Evolutionary conservation across 257 asterid genomes (phyloP).

Genomic region (Agastache rugosa): DNA sequence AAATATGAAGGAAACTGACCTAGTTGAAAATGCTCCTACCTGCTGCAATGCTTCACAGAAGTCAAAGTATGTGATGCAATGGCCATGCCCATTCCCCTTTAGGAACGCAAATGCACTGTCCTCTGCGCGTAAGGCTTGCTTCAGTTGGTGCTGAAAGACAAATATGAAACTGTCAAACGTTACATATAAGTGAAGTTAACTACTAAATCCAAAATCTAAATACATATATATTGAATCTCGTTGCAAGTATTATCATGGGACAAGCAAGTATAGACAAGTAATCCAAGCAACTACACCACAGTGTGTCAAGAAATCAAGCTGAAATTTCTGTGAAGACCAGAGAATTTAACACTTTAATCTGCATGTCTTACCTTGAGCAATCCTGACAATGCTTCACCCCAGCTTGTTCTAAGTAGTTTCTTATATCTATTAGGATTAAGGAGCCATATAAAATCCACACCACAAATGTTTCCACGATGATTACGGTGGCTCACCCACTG

Average conservation of each 20-base stretch:
- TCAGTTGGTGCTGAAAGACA: slow-evolving; percentile 75
- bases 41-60: slow-evolving; percentile 87
- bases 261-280: background rate
- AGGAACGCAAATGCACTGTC: slow-evolving; percentile 85
- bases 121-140: slow-evolving; percentile 76
- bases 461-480: slow-evolving; percentile 97
- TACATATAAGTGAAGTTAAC: background rate
- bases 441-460: slow-evolving; percentile 99
- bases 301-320: background rate
- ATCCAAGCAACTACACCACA: background rate
- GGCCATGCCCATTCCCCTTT: slow-evolving; percentile 72
- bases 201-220: background rate
- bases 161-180: background rate
- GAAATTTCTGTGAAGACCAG: background rate
- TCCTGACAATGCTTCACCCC: slow-evolving; percentile 97
- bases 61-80: slow-evolving; percentile 69
- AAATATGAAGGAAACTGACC: slow-evolving; percentile 27
- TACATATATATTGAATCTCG: background rate
- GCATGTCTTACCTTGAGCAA: slow-evolving; percentile 78
- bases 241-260: background rate
- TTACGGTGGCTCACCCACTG: slow-evolving; percentile 99
- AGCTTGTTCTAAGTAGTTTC: slow-evolving; percentile 83
- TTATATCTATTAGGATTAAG: slow-evolving; percentile 88
- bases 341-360: background rate
- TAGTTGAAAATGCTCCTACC: slow-evolving; percentile 50